Evolutionary conservation across 225 moss, liverwort and hornwort genomes (phyloP).

Genomic region (Polytrichum formosum): DNA sequence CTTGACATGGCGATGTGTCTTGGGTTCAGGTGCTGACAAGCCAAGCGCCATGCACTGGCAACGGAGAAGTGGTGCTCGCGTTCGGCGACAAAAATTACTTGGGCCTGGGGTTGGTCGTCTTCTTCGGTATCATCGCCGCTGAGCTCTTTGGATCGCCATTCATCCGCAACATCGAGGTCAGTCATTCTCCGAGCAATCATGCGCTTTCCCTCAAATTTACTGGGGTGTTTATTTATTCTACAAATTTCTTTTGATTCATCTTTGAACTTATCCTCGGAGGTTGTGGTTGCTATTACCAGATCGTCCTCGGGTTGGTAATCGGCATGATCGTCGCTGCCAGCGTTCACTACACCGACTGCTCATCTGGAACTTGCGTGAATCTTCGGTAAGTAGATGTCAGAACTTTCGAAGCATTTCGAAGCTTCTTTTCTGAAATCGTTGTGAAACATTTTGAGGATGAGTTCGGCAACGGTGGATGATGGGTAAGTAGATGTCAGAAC

Average conservation of each 20-base stretch:
- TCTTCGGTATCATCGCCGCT: constrained; percentile 59
- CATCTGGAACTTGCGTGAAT: constrained; percentile 1
- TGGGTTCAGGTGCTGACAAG: constrained; percentile 57
- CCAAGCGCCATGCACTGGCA: constrained; percentile 49
- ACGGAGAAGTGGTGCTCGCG: constrained; percentile 69
- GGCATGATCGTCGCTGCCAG: constrained; percentile 80
- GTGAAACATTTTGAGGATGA: too few species aligned
- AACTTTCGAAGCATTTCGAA: too few species aligned
- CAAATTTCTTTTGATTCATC: too few species aligned
- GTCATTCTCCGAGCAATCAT: background rate
- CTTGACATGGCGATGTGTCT: too few species aligned
- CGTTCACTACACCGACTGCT: constrained; percentile 44
- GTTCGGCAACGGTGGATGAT: too few species aligned
- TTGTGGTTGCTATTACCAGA: constrained; percentile 25
- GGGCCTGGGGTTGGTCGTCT: constrained; percentile 78
- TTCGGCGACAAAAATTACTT: constrained; percentile 72
- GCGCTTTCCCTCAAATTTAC: too few species aligned
- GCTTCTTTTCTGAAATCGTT: too few species aligned
- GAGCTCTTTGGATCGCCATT: constrained; percentile 92
- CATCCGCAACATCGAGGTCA: constrained; percentile 69
- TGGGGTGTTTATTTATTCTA: too few species aligned
- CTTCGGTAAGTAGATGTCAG: constrained; percentile 15
- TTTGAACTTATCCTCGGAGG: too few species aligned
- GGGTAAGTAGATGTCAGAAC: too few species aligned
- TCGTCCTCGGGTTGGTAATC: constrained; percentile 70